These are phyloP conservation scores for Eucalyptus marginata DNA, from an alignment of 345 rosid species.

Conservation along the genomic window DNA sequence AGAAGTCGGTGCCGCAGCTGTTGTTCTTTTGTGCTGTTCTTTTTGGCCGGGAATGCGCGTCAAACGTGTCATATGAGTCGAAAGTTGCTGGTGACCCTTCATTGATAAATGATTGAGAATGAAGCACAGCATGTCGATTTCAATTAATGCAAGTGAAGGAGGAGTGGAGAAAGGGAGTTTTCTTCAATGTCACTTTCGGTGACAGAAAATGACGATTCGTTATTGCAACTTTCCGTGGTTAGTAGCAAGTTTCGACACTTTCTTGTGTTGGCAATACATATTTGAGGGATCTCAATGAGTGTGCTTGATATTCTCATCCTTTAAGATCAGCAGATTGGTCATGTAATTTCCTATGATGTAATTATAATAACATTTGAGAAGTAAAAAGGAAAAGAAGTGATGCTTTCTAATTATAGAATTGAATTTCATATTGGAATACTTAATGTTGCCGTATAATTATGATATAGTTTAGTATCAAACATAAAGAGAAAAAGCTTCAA, in stretches of 20 bases:
- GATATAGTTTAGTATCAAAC: neutral
- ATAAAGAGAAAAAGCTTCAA: neutral
- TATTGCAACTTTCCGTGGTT: neutral
- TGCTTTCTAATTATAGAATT: neutral
- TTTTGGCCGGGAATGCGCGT: neutral
- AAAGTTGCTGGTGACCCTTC: neutral
- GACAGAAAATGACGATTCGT: neutral
- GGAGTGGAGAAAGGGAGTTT: neutral
- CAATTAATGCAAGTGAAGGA: neutral
- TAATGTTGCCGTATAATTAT: neutral
- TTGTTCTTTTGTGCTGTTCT: neutral
- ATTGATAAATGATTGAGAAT: neutral
- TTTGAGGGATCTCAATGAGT: neutral
- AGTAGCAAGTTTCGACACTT: neutral
- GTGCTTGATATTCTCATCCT: neutral
- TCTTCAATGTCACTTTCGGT: neutral
- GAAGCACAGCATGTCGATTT: neutral
- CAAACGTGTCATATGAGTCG: neutral
- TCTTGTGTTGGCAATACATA: neutral
- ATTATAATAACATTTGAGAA: neutral
- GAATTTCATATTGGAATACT: neutral
- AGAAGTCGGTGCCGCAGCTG: slow-evolving; percentile 19
- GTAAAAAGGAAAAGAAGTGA: neutral
- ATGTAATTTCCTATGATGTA: neutral
- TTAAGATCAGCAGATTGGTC: neutral